These are phyloP conservation scores for Fusarium anguioides DNA, from an alignment of 2,329 filamentous ascomycete genomes.

Conservation along the genomic window DNA sequence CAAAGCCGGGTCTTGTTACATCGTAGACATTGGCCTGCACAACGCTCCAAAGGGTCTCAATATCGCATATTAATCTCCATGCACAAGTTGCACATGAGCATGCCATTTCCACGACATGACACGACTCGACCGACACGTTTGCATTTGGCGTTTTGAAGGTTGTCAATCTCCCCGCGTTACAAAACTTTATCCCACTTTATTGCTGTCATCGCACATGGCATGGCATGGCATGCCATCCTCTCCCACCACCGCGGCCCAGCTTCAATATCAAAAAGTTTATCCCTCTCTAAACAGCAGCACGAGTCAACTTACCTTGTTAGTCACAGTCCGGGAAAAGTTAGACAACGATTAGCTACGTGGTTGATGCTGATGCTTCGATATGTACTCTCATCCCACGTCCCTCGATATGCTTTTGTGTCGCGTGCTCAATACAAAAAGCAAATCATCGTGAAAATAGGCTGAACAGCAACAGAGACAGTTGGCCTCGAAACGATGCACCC, in stretches of 20 bases:
- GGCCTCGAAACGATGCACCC: conserved; percentile 8
- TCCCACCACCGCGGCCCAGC: not conserved
- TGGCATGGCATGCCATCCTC: not conserved
- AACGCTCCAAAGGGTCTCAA: conserved; percentile 9
- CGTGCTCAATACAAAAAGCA: conserved; percentile 1
- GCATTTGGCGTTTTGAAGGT: conserved; percentile 6
- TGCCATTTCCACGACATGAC: not conserved
- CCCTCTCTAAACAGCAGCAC: not conserved
- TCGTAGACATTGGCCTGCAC: conserved; percentile 10
- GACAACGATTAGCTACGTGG: not conserved
- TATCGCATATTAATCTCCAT: conserved; percentile 1
- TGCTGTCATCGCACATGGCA: conserved; percentile 22
- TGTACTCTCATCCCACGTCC: not conserved
- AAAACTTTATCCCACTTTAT: conserved; percentile 21
- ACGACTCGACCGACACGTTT: conserved; percentile 2
- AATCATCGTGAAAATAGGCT: conserved; percentile 16
- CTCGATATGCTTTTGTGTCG: conserved; percentile 6
- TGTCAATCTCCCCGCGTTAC: conserved; percentile 24
- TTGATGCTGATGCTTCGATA: not conserved
- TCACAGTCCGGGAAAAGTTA: not conserved
- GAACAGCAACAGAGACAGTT: not conserved
- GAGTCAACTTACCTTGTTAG: conserved; percentile 6
- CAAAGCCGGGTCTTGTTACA: conserved; percentile 4
- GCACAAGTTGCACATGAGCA: not conserved
- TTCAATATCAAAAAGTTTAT: conserved; percentile 13